These are phyloP conservation scores for Coniochaeta prunicola DNA, from an alignment of 2,329 filamentous ascomycete species.

Conservation along the genomic window DNA sequence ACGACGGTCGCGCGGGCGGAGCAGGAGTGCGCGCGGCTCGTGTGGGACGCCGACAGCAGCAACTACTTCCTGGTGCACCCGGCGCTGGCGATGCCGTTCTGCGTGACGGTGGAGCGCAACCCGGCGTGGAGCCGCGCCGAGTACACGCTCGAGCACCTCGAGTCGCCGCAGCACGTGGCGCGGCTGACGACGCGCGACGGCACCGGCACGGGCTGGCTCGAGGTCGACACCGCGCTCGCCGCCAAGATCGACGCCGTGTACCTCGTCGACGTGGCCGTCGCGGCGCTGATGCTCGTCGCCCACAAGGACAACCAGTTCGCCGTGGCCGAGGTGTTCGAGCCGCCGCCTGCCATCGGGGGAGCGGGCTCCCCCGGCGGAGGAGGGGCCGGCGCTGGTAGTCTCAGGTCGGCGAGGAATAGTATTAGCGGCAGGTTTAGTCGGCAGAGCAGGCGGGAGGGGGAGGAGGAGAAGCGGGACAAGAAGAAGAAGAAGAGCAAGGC, in stretches of 20 bases:
- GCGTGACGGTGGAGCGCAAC: slow-evolving; percentile 49
- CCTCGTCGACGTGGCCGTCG: slow-evolving; percentile 54
- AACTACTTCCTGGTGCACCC: slow-evolving; percentile 58
- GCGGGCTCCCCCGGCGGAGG: slow-evolving; percentile 16
- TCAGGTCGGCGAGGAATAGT: slow-evolving; percentile 9
- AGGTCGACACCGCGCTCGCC: slow-evolving; percentile 55
- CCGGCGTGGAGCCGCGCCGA: slow-evolving; percentile 54
- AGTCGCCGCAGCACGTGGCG: slow-evolving; percentile 53
- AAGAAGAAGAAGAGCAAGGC: slow-evolving; percentile 23
- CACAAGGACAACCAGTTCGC: slow-evolving; percentile 46
- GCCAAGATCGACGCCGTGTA: slow-evolving; percentile 54
- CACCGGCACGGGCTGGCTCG: slow-evolving; percentile 51
- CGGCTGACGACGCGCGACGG: slow-evolving; percentile 54
- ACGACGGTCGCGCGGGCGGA: slow-evolving; percentile 56
- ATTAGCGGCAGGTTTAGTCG: slow-evolving; percentile 15
- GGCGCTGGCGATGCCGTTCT: slow-evolving; percentile 55
- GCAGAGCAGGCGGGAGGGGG: slow-evolving; percentile 21
- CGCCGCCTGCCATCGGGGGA: slow-evolving; percentile 39
- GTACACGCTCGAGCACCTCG: slow-evolving; percentile 59
- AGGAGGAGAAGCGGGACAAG: slow-evolving; percentile 8
- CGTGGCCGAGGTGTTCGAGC: slow-evolving; percentile 48
- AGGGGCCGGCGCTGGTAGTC: too few relatives aligned
- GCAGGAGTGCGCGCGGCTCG: slow-evolving; percentile 61
- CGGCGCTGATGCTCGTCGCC: slow-evolving; percentile 53
- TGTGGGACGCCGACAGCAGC: slow-evolving; percentile 59